A percentile compares a stretch with the other conserved stretches of the same genome.
phyloP scores from a whole-genome alignment of 176 grass and related monocot genomes.

The Carex cristatella region DNA sequence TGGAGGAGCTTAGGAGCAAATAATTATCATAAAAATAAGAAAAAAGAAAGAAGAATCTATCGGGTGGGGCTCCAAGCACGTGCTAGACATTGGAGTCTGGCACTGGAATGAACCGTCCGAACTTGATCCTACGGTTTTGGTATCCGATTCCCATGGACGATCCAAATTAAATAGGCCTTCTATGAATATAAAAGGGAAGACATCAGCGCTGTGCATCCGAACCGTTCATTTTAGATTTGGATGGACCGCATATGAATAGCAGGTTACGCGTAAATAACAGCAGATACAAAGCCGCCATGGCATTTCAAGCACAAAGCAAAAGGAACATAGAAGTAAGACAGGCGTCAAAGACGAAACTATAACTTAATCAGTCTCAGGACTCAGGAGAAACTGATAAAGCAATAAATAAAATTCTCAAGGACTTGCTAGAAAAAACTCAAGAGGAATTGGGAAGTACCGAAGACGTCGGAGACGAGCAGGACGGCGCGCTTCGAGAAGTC shows the following conservation, averaged over 20 bases:
- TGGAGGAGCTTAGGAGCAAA: no score
- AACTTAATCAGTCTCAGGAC: no score
- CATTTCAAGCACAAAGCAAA: background rate
- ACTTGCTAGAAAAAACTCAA: background rate
- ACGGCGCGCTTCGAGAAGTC: slow-evolving; percentile 18
- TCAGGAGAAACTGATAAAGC: background rate
- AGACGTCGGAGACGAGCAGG: slow-evolving; percentile 33
- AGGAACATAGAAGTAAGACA: background rate
- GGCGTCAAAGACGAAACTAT: no score
- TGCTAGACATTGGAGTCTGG: background rate
- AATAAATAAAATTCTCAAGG: slow-evolving; percentile 11
- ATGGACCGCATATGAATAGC: no score
- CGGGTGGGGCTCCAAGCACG: background rate
- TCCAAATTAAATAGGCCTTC: background rate
- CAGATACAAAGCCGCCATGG: background rate
- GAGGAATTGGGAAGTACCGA: background rate
- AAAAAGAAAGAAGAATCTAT: no score
- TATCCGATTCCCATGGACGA: background rate
- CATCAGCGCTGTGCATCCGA: background rate
- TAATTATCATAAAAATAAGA: no score
- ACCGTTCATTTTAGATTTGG: background rate
- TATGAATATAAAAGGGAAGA: background rate
- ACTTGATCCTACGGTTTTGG: background rate
- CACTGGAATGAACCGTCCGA: background rate
- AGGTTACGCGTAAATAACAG: no score